Percentiles rank a stretch among this genome's conserved stretches.
phyloP scores from a whole-genome alignment of 179 eudicot genomes.

The Beta corolliflora region DNA sequence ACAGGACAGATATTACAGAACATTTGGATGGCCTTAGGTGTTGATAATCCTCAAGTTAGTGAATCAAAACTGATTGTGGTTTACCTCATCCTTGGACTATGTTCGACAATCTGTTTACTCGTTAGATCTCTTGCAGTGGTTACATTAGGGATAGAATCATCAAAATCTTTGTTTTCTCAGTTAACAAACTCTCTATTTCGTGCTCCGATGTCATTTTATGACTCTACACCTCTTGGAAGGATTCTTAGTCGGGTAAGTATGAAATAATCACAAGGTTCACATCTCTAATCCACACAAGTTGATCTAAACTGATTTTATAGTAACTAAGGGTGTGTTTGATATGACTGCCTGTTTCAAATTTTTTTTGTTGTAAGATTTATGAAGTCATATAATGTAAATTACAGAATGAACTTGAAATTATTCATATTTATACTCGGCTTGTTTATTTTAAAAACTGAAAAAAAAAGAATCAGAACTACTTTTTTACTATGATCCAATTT shows the following conservation, averaged over 20 bases:
- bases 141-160: conserved; percentile 54
- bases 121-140: conserved; percentile 44
- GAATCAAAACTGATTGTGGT: conserved; percentile 51
- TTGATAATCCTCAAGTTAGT: conserved; percentile 50
- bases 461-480: too few relatives aligned
- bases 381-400: too few relatives aligned
- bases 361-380: too few relatives aligned
- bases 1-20: conserved; percentile 53
- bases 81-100: conserved; percentile 52
- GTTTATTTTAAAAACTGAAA: too few relatives aligned
- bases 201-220: conserved; percentile 59
- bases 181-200: neutral
- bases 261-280: conserved; percentile 7
- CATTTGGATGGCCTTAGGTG: conserved; percentile 75
- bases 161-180: conserved; percentile 48
- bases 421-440: too few relatives aligned
- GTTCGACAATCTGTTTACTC: conserved; percentile 44
- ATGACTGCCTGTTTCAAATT: too few relatives aligned
- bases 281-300: too few relatives aligned
- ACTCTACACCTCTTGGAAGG: conserved; percentile 62
- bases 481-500: too few relatives aligned
- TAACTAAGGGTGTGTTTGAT: too few relatives aligned
- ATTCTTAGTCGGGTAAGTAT: conserved; percentile 50
- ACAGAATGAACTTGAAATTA: too few relatives aligned
- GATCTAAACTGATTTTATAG: too few relatives aligned